Evolutionary conservation across 441 rosid species (phyloP).

Genomic region (Brassica hybrid): DNA sequence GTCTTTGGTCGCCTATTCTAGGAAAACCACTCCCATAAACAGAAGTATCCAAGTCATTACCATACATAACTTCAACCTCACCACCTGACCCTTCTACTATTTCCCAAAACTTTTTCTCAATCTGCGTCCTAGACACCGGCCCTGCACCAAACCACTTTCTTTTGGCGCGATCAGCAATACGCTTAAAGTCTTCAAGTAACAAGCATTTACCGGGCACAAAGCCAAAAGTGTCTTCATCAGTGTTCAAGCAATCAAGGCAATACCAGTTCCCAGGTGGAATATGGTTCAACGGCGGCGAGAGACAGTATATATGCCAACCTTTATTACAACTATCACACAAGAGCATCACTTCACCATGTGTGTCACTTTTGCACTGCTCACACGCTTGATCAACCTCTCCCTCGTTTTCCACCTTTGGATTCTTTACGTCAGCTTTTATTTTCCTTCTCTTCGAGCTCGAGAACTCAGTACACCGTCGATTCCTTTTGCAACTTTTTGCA

Average conservation of each 20-base stretch:
- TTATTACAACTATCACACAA: constrained; percentile 97
- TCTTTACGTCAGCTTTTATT: constrained; percentile 48
- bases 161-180: constrained; percentile 87
- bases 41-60: constrained; percentile 97
- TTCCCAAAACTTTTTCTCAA: constrained; percentile 96
- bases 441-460: constrained; percentile 66
- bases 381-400: constrained; percentile 80
- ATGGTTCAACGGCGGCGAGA: constrained; percentile 88
- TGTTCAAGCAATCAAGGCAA: constrained; percentile 92
- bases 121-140: constrained; percentile 62
- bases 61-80: constrained; percentile 93
- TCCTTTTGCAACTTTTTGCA: constrained; percentile 60
- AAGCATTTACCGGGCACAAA: constrained; percentile 86
- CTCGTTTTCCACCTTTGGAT: constrained; percentile 49
- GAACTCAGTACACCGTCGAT: constrained; percentile 42
- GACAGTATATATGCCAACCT: constrained; percentile 96
- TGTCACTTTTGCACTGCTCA: constrained; percentile 83
- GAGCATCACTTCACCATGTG: constrained; percentile 95
- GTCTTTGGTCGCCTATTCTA: constrained; percentile 65
- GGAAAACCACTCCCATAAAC: constrained; percentile 95
- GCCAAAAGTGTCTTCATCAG: constrained; percentile 91
- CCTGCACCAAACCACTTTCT: constrained; percentile 92
- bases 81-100: constrained; percentile 91
- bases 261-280: constrained; percentile 96
- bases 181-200: constrained; percentile 76